phyloP scores from a whole-genome alignment of 2,329 filamentous ascomycete species.

The Elsinoe perseae region DNA sequence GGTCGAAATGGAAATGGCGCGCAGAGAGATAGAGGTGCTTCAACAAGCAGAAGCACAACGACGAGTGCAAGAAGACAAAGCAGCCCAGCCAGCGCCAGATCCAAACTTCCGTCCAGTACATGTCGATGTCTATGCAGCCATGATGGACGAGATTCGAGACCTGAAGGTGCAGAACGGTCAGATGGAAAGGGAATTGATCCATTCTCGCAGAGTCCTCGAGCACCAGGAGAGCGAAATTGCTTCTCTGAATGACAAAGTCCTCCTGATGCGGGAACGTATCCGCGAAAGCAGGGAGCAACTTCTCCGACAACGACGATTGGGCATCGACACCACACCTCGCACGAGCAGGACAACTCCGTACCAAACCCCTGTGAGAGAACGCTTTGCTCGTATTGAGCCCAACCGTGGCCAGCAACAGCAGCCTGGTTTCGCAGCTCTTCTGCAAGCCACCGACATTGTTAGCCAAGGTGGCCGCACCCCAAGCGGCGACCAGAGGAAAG shows the following conservation, averaged over 20 bases:
- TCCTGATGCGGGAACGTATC: constrained; percentile 72
- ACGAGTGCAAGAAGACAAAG: constrained; percentile 39
- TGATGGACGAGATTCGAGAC: constrained; percentile 49
- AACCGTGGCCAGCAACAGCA: constrained; percentile 23
- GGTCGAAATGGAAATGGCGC: constrained; percentile 87
- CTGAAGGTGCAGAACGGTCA: constrained; percentile 58
- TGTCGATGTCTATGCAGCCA: constrained; percentile 49
- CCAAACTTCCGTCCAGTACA: constrained; percentile 32
- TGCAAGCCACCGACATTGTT: constrained; percentile 66
- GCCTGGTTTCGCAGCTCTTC: constrained; percentile 61
- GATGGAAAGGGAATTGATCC: constrained; percentile 57
- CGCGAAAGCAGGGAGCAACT: constrained; percentile 85
- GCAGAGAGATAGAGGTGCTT: constrained; percentile 77
- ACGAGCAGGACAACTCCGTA: constrained; percentile 33
- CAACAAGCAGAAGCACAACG: constrained; percentile 64
- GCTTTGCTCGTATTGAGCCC: constrained; percentile 39
- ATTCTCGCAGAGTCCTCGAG: constrained; percentile 70
- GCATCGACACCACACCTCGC: constrained; percentile 51
- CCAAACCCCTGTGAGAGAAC: constrained; percentile 34
- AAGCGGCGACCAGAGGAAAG: constrained; percentile 47
- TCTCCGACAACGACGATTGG: constrained; percentile 62
- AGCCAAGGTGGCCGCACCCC: constrained; percentile 70
- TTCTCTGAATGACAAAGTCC: constrained; percentile 65
- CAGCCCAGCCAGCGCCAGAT: constrained; percentile 40
- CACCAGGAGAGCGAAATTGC: constrained; percentile 67